Conservation (phyloP, 352 stramenopile genomes). For the Globisporangium okanoganense region DNA sequence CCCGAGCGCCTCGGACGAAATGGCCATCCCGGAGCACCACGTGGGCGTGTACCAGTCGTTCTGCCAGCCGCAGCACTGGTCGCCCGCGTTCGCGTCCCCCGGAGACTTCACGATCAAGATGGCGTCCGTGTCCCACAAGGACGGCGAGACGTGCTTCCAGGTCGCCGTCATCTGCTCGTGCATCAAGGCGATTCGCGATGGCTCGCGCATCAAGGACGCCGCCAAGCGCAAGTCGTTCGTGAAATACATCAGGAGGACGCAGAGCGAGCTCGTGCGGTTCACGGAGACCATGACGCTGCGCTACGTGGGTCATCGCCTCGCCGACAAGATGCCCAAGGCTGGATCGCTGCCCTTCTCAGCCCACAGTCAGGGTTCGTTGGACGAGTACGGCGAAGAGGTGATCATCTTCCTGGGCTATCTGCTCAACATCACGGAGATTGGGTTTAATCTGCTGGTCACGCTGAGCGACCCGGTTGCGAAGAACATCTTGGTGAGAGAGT, state of each 20-base stretch:
- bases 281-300: slow-evolving; percentile 56
- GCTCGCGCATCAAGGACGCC: slow-evolving; percentile 24
- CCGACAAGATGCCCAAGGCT: slow-evolving; percentile 42
- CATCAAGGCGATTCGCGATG: slow-evolving; percentile 48
- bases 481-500: slow-evolving; percentile 66
- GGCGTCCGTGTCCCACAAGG: slow-evolving; percentile 31
- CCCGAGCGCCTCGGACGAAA: slow-evolving; percentile 33
- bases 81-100: slow-evolving; percentile 62
- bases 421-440: slow-evolving; percentile 60
- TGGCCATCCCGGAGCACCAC: slow-evolving; percentile 64
- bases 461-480: slow-evolving; percentile 55
- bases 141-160: slow-evolving; percentile 40
- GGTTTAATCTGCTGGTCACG: slow-evolving; percentile 58
- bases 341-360: slow-evolving; percentile 19
- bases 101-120: slow-evolving; percentile 80
- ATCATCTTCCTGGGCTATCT: slow-evolving; percentile 58
- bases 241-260: slow-evolving; percentile 47
- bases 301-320: slow-evolving; percentile 61
- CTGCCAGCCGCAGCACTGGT: slow-evolving; percentile 63
- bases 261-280: slow-evolving; percentile 49
- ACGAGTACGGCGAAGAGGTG: slow-evolving; percentile 51
- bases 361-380: slow-evolving; percentile 35
- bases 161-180: slow-evolving; percentile 62
- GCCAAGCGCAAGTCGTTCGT: slow-evolving; percentile 69
- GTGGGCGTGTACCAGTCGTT: slow-evolving; percentile 65